Evolutionary conservation across 371 early-diverging fungal species (phyloP).

Genomic region (Actinomortierella wolfii): DNA sequence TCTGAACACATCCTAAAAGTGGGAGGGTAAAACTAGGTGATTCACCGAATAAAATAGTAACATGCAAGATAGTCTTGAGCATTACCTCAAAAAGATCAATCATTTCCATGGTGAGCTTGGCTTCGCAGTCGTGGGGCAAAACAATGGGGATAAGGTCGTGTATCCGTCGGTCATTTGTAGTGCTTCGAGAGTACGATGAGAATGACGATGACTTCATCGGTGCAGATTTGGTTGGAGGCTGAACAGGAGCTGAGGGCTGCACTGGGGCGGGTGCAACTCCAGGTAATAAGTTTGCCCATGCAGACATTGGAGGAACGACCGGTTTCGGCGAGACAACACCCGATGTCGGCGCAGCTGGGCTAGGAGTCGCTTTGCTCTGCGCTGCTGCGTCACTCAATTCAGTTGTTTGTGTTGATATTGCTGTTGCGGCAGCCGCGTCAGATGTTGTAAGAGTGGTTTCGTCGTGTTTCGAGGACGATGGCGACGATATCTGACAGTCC

Average conservation of each 20-base stretch:
- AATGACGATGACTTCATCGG: too few species aligned
- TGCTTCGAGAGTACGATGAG: background rate
- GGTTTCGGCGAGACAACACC: background rate
- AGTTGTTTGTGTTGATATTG: background rate
- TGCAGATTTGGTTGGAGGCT: too few species aligned
- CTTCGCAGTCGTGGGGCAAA: constrained; percentile 26
- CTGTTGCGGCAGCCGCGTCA: background rate
- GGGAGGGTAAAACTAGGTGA: background rate
- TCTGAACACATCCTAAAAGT: background rate
- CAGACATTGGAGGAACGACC: constrained; percentile 14
- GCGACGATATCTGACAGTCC: too few species aligned
- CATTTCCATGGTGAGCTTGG: constrained; percentile 40
- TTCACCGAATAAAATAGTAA: background rate
- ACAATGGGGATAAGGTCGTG: constrained; percentile 34
- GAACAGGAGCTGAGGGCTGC: too few species aligned
- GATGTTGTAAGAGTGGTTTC: constrained; percentile 6
- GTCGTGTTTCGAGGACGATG: constrained; percentile 3
- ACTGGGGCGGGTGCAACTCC: constrained; percentile 36
- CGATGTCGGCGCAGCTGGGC: background rate
- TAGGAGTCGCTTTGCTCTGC: background rate
- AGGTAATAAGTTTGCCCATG: constrained; percentile 37
- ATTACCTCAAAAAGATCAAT: constrained; percentile 42
- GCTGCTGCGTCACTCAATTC: background rate
- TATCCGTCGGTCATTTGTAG: constrained; percentile 6
- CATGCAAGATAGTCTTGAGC: background rate